phyloP scores from a whole-genome alignment of 1,139 yeast genomes.

The Diutina neorugosa region DNA sequence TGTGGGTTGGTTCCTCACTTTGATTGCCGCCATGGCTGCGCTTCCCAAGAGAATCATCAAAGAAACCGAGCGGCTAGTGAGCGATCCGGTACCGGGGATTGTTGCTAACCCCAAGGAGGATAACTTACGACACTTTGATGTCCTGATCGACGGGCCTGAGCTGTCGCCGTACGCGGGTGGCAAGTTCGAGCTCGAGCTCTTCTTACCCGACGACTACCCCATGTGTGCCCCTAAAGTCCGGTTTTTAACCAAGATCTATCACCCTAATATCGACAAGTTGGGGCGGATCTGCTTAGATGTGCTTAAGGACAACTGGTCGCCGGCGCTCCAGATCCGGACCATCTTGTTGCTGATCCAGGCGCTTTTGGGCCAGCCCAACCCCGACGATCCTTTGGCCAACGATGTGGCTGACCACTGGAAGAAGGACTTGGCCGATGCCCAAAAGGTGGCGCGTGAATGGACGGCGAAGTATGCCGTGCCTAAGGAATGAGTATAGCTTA shows the following conservation, averaged over 20 bases:
- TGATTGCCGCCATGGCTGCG: constrained; percentile 32
- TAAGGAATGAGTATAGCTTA: not conserved
- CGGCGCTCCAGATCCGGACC: constrained; percentile 94
- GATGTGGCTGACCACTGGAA: constrained; percentile 98
- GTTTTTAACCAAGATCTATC: constrained; percentile 85
- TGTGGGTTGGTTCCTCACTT: not conserved
- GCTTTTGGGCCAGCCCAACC: constrained; percentile 88
- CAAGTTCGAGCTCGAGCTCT: constrained; percentile 62
- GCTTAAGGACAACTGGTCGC: constrained; percentile 89
- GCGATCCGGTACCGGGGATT: constrained; percentile 96
- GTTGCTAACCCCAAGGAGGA: constrained; percentile 89
- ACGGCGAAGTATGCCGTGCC: constrained; percentile 49
- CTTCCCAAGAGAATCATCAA: constrained; percentile 84
- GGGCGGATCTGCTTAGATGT: constrained; percentile 96
- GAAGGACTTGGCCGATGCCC: constrained; percentile 68
- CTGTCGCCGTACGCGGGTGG: constrained; percentile 80
- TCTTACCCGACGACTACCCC: constrained; percentile 82
- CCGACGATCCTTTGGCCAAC: constrained; percentile 95
- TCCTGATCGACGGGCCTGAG: constrained; percentile 78
- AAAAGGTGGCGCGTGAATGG: constrained; percentile 82
- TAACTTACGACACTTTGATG: constrained; percentile 79
- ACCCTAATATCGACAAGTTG: constrained; percentile 89
- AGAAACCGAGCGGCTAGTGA: constrained; percentile 83
- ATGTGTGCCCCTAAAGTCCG: constrained; percentile 91
- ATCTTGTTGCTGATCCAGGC: constrained; percentile 88